Evolutionary conservation across 1,139 yeast genomes (phyloP).

Genomic region (Sugiyamaella novakii): DNA sequence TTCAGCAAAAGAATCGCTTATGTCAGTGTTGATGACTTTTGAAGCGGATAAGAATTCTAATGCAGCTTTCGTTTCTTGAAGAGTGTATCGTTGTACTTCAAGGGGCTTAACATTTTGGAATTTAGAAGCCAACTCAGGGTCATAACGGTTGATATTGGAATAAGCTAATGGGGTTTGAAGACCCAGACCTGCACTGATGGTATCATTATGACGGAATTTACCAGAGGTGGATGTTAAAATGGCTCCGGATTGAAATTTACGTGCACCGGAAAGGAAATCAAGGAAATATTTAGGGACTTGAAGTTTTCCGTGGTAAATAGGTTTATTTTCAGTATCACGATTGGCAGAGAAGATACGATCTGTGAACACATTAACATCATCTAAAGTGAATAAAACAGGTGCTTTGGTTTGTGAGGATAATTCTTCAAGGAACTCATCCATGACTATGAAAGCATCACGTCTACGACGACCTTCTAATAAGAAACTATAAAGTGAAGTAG

Average conservation of each 20-base stretch:
- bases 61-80: slow-evolving; percentile 57
- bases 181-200: slow-evolving; percentile 65
- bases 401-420: slow-evolving; percentile 48
- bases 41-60: slow-evolving; percentile 57
- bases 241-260: slow-evolving; percentile 56
- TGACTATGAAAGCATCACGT: slow-evolving; percentile 46
- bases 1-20: slow-evolving; percentile 45
- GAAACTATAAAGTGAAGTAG: slow-evolving; percentile 51
- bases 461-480: slow-evolving; percentile 43
- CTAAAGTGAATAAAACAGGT: slow-evolving; percentile 74
- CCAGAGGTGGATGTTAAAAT: slow-evolving; percentile 66
- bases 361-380: slow-evolving; percentile 69
- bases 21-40: slow-evolving; percentile 55
- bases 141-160: slow-evolving; percentile 54
- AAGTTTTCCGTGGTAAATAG: slow-evolving; percentile 63
- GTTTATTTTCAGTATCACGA: slow-evolving; percentile 57
- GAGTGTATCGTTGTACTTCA: slow-evolving; percentile 53
- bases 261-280: slow-evolving; percentile 58
- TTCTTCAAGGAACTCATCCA: slow-evolving; percentile 60
- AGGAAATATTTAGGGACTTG: slow-evolving; percentile 67
- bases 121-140: slow-evolving; percentile 54
- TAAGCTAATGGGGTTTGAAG: slow-evolving; percentile 56
- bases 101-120: slow-evolving; percentile 55
- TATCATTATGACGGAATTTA: slow-evolving; percentile 47
- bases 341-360: slow-evolving; percentile 61